phyloP scores from a whole-genome alignment of 495 filamentous ascomycete genomes.

The Hypomontagnella monticulosa region DNA sequence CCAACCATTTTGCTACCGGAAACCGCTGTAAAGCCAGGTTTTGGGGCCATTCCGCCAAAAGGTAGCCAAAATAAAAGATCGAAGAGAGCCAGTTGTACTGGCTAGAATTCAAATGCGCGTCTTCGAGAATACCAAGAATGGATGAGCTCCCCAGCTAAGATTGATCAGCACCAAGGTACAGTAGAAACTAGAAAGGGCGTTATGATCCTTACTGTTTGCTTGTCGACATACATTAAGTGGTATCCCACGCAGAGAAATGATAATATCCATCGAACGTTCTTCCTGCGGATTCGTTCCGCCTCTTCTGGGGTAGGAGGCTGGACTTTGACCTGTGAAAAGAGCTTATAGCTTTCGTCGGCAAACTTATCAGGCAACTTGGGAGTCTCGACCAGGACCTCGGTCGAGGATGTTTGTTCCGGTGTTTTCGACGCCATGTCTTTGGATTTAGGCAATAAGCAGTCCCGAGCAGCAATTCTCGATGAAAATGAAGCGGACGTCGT shows the following conservation, averaged over 20 bases:
- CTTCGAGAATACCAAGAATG: slow-evolving; percentile 44
- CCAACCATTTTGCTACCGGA: slow-evolving; percentile 53
- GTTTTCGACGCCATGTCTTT: slow-evolving; percentile 23
- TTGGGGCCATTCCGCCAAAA: slow-evolving; percentile 54
- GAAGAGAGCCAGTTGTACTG: slow-evolving; percentile 49
- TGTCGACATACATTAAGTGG: slow-evolving; percentile 58
- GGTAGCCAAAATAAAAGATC: slow-evolving; percentile 43
- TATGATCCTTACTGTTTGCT: slow-evolving; percentile 54
- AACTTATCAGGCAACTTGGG: slow-evolving; percentile 51
- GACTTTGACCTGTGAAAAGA: slow-evolving; percentile 53
- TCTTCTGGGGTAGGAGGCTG: slow-evolving; percentile 50
- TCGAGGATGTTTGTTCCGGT: slow-evolving; percentile 9
- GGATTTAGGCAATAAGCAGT: slow-evolving; percentile 2
- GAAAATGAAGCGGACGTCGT: neutral
- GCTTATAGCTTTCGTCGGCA: slow-evolving; percentile 57
- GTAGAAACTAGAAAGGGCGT: no score
- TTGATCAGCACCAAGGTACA: no score
- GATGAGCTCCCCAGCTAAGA: slow-evolving; percentile 54
- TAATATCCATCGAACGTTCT: slow-evolving; percentile 52
- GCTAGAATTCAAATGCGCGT: slow-evolving; percentile 42
- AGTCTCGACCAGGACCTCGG: slow-evolving; percentile 9
- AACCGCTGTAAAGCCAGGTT: slow-evolving; percentile 56
- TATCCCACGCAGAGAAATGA: slow-evolving; percentile 57
- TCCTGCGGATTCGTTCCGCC: slow-evolving; percentile 51
- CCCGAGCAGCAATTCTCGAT: neutral